Base-by-base conservation (phyloP, 805 yeast species). In the Pichia gijzeniarum region DNA sequence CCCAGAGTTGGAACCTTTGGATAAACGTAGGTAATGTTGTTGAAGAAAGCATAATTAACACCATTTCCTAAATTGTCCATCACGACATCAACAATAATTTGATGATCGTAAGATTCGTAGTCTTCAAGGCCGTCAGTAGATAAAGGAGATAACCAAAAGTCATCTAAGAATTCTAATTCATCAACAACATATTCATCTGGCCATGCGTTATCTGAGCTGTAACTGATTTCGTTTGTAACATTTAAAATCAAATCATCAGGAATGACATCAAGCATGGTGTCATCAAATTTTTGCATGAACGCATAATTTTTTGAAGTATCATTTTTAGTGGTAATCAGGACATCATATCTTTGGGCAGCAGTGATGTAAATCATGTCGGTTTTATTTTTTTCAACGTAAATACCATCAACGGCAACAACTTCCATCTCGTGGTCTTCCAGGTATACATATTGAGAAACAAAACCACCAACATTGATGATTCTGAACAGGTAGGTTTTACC, bases 21-120 rank as follows among this genome's bases (percentile, higher is more conserved):
- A 33, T 76, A 63, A 31, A 76, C 70, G 67, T 77, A 93, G 20
- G 95, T 76, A 59, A 85, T 72, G 62, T 87, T 83, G 73, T 91
- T 90, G 82, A 91, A 88, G 70, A 91, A 85, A n/a, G 98, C 98
- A 62, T 93, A 93, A 71, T 89, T 89, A 51, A 82, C 73, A 71
- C 99, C 99, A 64, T 88, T 71, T 40, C 73, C 75, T 65, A 93
- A 73, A 72, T 87, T 86, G 63, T 83, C 82, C 97, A 93, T 89
- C 22, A 66, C 62, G 47, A 93, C 90, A 55, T 79, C 80, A 43
- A 93, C 70, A n/a, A 77, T 72, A 57, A 89, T 73, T 46, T 71
- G 71, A 53, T 74, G 71, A 61, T 87, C 95, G 13, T 90, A 80
- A 20, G 83, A 86, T 37, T 76, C 85, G 33, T 67, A 71, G 27